Evolutionary conservation across 176 grass and related monocot species (phyloP).

Genomic region (sorghum (Sorghum bicolor)): DNA sequence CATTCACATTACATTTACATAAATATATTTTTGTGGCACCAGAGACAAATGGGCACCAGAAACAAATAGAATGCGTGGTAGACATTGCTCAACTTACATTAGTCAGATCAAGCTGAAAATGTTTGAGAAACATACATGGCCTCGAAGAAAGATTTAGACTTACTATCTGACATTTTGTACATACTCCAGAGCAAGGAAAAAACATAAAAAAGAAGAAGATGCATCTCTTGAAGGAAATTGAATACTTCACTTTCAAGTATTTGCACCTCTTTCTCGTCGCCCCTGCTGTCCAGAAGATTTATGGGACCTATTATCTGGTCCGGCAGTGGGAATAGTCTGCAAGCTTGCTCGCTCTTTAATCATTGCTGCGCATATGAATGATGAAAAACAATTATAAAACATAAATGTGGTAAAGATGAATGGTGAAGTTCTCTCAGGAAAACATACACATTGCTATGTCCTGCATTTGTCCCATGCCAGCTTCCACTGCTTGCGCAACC

Average conservation of each 20-base stretch:
- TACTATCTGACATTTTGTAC: not conserved
- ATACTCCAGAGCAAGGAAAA: not conserved
- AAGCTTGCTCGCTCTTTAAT: slow-evolving; percentile 62
- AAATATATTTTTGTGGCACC: not conserved
- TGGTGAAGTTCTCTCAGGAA: not conserved
- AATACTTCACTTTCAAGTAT: not conserved
- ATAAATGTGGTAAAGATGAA: not conserved
- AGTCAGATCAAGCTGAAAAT: not conserved
- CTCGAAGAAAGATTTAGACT: not conserved
- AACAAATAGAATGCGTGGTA: not conserved
- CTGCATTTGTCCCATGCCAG: slow-evolving; percentile 64
- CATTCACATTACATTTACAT: too few species aligned
- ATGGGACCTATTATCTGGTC: slow-evolving; percentile 28
- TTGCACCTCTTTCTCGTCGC: not conserved
- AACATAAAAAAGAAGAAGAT: not conserved
- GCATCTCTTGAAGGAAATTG: not conserved
- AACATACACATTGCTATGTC: slow-evolving; percentile 62
- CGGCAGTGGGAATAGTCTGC: slow-evolving; percentile 32
- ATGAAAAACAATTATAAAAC: not conserved
- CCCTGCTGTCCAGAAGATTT: slow-evolving; percentile 30
- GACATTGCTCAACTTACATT: not conserved
- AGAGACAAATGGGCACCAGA: not conserved
- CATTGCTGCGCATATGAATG: slow-evolving; percentile 41
- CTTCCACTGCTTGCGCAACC: slow-evolving; percentile 59
- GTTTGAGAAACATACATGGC: not conserved